Conservation (phyloP, 2,329 filamentous ascomycete species). For the Penicillium hesseltinei region DNA sequence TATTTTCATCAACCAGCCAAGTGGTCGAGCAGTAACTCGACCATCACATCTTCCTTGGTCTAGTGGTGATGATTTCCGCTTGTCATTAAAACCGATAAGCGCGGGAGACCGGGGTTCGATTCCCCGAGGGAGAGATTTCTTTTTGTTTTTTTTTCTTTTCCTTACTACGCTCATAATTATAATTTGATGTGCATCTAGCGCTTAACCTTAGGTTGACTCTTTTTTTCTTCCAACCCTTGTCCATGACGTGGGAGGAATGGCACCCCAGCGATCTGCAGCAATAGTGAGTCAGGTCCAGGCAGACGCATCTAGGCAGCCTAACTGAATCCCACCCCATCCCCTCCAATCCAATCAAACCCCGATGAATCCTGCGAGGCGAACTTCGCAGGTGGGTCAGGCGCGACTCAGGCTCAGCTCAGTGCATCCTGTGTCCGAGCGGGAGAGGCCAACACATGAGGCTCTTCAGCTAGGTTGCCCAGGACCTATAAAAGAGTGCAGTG, state of each 20-base stretch:
- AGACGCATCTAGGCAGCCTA: not conserved
- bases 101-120: constrained; percentile 39
- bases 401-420: not conserved
- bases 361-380: not conserved
- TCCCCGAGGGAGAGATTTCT: constrained; percentile 32
- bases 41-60: constrained; percentile 27
- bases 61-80: constrained; percentile 34
- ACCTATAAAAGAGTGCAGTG: not conserved
- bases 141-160: not conserved
- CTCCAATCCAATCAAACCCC: not conserved
- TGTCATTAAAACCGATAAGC: constrained; percentile 29
- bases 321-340: no score
- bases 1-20: constrained; percentile 19
- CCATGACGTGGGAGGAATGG: not conserved
- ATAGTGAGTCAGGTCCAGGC: constrained; percentile 7
- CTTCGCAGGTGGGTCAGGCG: not conserved
- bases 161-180: not conserved
- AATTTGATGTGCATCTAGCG: not conserved
- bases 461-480: not conserved
- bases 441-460: constrained; percentile 6
- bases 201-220: no score
- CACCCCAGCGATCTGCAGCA: not conserved
- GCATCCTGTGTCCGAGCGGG: not conserved
- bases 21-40: constrained; percentile 26
- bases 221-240: no score